A percentile compares a stretch with the other conserved stretches of the same genome.
phyloP scores from a whole-genome alignment of 495 filamentous ascomycete species.

The Penicillium arizonense region DNA sequence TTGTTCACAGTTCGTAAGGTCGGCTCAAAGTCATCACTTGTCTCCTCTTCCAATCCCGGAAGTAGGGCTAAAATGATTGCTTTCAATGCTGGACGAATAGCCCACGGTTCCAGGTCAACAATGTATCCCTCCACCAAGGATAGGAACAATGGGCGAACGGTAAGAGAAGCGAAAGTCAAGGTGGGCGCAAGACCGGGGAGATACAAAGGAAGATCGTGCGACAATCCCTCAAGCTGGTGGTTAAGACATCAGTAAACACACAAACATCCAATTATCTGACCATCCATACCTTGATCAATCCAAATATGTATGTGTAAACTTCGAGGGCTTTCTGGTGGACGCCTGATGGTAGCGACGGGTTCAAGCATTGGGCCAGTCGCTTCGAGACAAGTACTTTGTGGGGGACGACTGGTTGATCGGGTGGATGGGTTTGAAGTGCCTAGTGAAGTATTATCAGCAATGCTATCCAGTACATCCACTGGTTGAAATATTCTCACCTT shows the following conservation, averaged over 20 bases:
- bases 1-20: conserved; percentile 75
- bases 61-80: conserved; percentile 80
- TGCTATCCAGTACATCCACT: conserved; percentile 9
- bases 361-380: conserved; percentile 90
- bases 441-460: conserved; percentile 35
- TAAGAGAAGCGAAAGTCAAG: conserved; percentile 88
- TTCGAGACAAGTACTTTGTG: conserved; percentile 83
- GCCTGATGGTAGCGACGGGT: conserved; percentile 87
- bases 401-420: conserved; percentile 69
- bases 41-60: conserved; percentile 92
- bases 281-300: conserved; percentile 33
- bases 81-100: conserved; percentile 84
- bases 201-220: conserved; percentile 79
- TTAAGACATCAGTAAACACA: conserved; percentile 10
- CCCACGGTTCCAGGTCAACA: conserved; percentile 62
- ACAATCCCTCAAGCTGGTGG: conserved; percentile 62
- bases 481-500: conserved; percentile 58
- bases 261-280: neutral
- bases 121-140: conserved; percentile 80
- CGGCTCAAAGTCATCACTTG: conserved; percentile 93
- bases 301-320: conserved; percentile 87
- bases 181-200: conserved; percentile 85
- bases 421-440: conserved; percentile 85
- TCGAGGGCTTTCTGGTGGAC: conserved; percentile 99
- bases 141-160: conserved; percentile 80